Evolutionary conservation across 305 asterid genomes (phyloP).

Genomic region (Ilex paraguariensis): DNA sequence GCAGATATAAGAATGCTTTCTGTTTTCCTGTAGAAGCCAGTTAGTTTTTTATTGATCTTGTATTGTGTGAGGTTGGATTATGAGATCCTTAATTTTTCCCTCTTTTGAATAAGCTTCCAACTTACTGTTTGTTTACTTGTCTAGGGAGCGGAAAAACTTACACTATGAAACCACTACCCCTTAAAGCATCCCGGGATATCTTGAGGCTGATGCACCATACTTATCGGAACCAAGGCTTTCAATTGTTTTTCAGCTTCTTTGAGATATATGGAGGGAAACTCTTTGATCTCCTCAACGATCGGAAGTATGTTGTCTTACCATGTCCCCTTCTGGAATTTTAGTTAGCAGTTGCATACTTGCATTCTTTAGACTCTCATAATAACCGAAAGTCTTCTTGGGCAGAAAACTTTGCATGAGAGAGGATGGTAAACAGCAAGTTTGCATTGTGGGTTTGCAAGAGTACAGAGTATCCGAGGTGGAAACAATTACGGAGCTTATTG

Average conservation of each 20-base stretch:
- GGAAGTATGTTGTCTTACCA: conserved; percentile 58
- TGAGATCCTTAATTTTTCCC: too few species aligned
- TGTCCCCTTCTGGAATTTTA: conserved; percentile 1
- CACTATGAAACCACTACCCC: conserved; percentile 97
- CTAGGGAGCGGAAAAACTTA: conserved; percentile 98
- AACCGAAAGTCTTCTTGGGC: conserved; percentile 14
- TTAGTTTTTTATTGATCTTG: too few species aligned
- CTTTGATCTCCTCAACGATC: conserved; percentile 81
- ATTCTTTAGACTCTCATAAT: not conserved
- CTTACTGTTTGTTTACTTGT: conserved; percentile 6
- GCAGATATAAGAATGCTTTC: too few species aligned
- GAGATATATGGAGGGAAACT: conserved; percentile 98
- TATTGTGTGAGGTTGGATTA: too few species aligned
- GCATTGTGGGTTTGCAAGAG: conserved; percentile 97
- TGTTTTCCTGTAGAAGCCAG: too few species aligned
- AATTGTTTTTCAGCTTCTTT: conserved; percentile 87
- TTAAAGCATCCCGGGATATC: conserved; percentile 88
- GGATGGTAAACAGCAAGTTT: conserved; percentile 97
- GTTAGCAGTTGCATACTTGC: conserved; percentile 2
- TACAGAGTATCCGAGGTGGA: conserved; percentile 89
- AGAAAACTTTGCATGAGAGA: conserved; percentile 99
- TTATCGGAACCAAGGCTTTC: conserved; percentile 91
- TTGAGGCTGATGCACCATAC: conserved; percentile 93
- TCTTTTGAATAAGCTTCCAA: too few species aligned
- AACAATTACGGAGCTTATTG: conserved; percentile 86